Base-by-base conservation (phyloP, 2,329 filamentous ascomycete species). In the Diaporthe sp. region DNA sequence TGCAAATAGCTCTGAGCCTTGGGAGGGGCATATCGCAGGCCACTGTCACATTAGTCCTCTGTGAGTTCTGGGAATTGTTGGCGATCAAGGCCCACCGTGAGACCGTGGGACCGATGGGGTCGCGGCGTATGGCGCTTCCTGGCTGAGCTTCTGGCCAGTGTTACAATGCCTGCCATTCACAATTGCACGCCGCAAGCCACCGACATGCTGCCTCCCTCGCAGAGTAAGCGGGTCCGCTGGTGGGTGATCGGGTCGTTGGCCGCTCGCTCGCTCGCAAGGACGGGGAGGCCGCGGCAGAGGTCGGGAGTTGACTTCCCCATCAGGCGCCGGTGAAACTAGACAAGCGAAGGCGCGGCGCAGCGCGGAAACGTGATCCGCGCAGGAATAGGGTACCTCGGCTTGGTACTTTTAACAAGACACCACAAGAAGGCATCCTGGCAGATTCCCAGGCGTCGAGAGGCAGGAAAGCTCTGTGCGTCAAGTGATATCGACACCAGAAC, bases 341-440 rank as follows among this genome's bases (percentile, higher is more conserved):
- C 57, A 55, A 55, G 46, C 58, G 19, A 34, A 25, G 28, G 58
- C 51, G 49, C 46, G 70, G 70, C 71, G 49, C 71, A 73, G 34
- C 42, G 46, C 22, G 58, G 71, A 53, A 73, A 65, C 31, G 58
- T 73, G 71, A 65, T 73, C 58, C 58, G 71, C 58, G 46, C 61
- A 65, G 71, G 46, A 39, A 53, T 39, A 22, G 39, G 49, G 6
- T 73, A 44, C 70, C 70, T 65, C 46, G 58, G 70, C 46, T 44
- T 39, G 70, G 71, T 44, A 73, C 58, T 73, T 73, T 73, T 65
- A 37, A 37, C 19, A 37, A 12, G 44, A 62, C 42, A 42, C 46
- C 42, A 51, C 57, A 61, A 13, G 7, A 19, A 65, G 65, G 34
- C 65, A 55, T 44, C 70, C 70, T n/a, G 46, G 70, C 58, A 37